Evolutionary conservation across 202 grass and related monocot species (phyloP).

Genomic region (Digitaria exilis): DNA sequence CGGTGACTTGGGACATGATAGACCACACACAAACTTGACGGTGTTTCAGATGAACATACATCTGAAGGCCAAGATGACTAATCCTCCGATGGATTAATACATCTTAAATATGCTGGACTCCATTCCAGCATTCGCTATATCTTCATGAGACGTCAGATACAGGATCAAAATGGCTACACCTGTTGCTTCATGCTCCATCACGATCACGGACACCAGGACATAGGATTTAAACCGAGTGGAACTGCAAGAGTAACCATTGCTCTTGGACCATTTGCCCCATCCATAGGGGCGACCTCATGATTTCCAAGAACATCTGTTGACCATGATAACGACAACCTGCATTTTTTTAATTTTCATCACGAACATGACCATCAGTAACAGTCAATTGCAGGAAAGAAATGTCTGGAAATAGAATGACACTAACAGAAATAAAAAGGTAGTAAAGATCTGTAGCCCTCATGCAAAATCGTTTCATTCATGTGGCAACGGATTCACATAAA

Average conservation of each 20-base stretch:
- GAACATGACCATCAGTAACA: conserved; percentile 4
- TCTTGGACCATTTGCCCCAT: conserved; percentile 47
- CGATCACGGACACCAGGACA: conserved; percentile 26
- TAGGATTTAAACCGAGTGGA: conserved; percentile 25
- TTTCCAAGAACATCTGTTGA: conserved; percentile 56
- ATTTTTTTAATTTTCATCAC: too few species aligned
- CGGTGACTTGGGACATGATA: conserved; percentile 5
- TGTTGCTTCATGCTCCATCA: conserved; percentile 35
- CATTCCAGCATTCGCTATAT: conserved; percentile 52
- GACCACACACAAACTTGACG: background rate
- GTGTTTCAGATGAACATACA: conserved; percentile 33
- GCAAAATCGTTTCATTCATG: background rate
- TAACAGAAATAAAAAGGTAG: background rate
- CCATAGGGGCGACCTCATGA: conserved; percentile 45
- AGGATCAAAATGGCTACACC: conserved; percentile 43
- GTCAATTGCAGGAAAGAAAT: background rate
- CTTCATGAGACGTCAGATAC: conserved; percentile 43
- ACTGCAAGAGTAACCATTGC: conserved; percentile 40
- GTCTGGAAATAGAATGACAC: background rate
- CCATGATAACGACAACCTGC: conserved; percentile 58
- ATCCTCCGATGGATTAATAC: conserved; percentile 31
- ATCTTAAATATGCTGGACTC: conserved; percentile 52
- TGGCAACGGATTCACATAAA: background rate
- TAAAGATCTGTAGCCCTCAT: background rate
- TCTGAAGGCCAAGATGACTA: conserved; percentile 32